Percentiles rank a stretch among this genome's conserved stretches.
These are phyloP conservation scores for Mariannaea sp. DNA, from an alignment of 2,329 filamentous ascomycete genomes.

Conservation along the genomic window DNA sequence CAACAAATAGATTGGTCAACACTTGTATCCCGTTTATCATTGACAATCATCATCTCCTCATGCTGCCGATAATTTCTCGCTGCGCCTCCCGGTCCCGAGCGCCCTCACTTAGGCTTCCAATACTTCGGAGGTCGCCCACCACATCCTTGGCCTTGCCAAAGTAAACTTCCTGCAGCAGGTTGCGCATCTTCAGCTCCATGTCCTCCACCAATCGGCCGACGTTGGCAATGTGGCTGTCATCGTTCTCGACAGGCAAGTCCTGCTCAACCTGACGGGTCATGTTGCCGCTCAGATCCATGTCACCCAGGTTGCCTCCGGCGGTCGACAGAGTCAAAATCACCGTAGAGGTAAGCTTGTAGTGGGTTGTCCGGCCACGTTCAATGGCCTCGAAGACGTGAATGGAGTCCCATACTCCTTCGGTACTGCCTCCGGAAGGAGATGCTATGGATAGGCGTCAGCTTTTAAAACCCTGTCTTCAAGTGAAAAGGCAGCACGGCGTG, in stretches of 20 bases:
- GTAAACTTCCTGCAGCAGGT: slow-evolving; percentile 97
- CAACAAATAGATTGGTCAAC: slow-evolving; percentile 19
- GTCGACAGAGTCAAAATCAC: slow-evolving; percentile 89
- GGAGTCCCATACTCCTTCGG: slow-evolving; percentile 90
- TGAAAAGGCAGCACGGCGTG: neutral
- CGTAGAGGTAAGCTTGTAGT: slow-evolving; percentile 97
- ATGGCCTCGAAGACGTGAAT: slow-evolving; percentile 98
- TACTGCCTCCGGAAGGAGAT: slow-evolving; percentile 66
- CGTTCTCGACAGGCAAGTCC: slow-evolving; percentile 85
- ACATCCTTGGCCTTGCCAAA: slow-evolving; percentile 99
- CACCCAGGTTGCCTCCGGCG: slow-evolving; percentile 64
- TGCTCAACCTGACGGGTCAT: slow-evolving; percentile 97
- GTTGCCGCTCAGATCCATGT: slow-evolving; percentile 92
- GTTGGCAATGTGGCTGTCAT: slow-evolving; percentile 93
- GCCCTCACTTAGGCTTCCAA: slow-evolving; percentile 81
- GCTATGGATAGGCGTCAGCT: slow-evolving; percentile 50
- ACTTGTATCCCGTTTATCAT: neutral
- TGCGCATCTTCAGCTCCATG: slow-evolving; percentile 99
- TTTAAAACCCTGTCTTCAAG: neutral
- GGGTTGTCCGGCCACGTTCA: slow-evolving; percentile 86
- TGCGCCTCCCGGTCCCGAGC: slow-evolving; percentile 85
- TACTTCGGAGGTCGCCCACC: slow-evolving; percentile 89
- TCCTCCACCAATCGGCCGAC: slow-evolving; percentile 94
- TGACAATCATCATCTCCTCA: slow-evolving; percentile 47
- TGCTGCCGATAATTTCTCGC: slow-evolving; percentile 79